A percentile compares a stretch with the other conserved stretches of the same genome.
These are phyloP conservation scores for Tylopilus sp. DNA, from an alignment of 768 basidiomycete species.

Conservation along the genomic window DNA sequence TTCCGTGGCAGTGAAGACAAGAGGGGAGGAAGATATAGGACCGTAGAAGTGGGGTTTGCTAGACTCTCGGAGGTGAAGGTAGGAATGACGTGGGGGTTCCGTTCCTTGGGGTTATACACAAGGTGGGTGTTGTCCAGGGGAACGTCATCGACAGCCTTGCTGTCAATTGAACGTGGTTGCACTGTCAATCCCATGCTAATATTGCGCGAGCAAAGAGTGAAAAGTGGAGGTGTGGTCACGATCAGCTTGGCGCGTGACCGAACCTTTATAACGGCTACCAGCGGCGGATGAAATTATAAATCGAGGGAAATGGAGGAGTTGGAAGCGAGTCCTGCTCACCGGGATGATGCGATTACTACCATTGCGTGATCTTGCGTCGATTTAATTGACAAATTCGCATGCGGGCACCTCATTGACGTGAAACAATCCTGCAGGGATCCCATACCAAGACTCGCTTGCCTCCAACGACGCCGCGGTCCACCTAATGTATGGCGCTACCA, in stretches of 20 bases:
- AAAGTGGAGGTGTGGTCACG: neutral
- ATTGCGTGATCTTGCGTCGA: slow-evolving; percentile 35
- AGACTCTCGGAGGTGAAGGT: slow-evolving; percentile 41
- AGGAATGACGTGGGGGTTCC: slow-evolving; percentile 57
- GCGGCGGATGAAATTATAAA: neutral
- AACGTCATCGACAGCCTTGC: neutral
- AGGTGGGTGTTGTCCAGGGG: neutral
- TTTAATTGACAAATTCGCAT: slow-evolving; percentile 6
- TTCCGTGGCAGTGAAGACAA: slow-evolving; percentile 68
- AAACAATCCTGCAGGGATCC: neutral
- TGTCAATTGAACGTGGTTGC: neutral
- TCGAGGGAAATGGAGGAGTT: neutral
- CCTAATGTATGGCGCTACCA: neutral
- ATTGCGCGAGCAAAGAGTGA: neutral
- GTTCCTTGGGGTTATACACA: slow-evolving; percentile 10
- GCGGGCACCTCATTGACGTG: neutral
- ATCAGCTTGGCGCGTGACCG: neutral
- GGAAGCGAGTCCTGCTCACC: neutral
- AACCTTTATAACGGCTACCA: slow-evolving; percentile 7
- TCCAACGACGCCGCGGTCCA: neutral
- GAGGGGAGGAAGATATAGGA: slow-evolving; percentile 83
- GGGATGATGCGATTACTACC: slow-evolving; percentile 15
- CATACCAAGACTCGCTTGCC: neutral
- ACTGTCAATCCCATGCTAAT: slow-evolving; percentile 20
- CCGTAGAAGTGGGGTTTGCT: slow-evolving; percentile 39